phyloP scores from a whole-genome alignment of 1,284 basidiomycete genomes.

The Ustilago shanxiensis region DNA sequence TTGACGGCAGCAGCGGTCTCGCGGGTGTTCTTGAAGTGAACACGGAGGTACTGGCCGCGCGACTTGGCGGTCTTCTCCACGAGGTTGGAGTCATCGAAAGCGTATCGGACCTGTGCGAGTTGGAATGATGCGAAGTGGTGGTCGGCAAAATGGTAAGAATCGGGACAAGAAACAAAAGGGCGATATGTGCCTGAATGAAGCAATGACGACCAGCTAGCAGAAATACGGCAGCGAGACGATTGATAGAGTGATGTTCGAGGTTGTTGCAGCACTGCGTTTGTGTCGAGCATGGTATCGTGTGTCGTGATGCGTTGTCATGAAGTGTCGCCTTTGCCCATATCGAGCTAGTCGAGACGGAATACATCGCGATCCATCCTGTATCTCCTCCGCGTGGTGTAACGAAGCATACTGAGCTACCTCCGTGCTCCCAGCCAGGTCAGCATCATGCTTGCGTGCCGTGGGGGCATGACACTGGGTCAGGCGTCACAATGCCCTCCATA shows the following conservation, averaged over 20 bases:
- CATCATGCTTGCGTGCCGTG: neutral
- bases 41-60: constrained; percentile 95
- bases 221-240: neutral
- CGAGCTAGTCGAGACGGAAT: too few species aligned
- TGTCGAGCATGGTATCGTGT: neutral
- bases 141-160: constrained; percentile 24
- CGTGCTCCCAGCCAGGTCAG: neutral
- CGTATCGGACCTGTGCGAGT: constrained; percentile 66
- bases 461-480: neutral
- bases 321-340: too few species aligned
- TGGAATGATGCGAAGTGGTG: neutral
- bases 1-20: constrained; percentile 71
- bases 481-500: neutral
- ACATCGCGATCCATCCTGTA: too few species aligned
- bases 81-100: constrained; percentile 69
- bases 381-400: too few species aligned
- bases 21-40: constrained; percentile 99
- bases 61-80: constrained; percentile 73
- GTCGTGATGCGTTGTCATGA: neutral
- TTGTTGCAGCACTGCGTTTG: neutral
- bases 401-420: too few species aligned
- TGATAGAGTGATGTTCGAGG: neutral
- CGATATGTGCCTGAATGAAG: neutral
- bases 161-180: neutral
- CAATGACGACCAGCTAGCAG: constrained; percentile 18